Conservation (phyloP, 306 rosid genomes). For the Glycyrrhiza uralensis region DNA sequence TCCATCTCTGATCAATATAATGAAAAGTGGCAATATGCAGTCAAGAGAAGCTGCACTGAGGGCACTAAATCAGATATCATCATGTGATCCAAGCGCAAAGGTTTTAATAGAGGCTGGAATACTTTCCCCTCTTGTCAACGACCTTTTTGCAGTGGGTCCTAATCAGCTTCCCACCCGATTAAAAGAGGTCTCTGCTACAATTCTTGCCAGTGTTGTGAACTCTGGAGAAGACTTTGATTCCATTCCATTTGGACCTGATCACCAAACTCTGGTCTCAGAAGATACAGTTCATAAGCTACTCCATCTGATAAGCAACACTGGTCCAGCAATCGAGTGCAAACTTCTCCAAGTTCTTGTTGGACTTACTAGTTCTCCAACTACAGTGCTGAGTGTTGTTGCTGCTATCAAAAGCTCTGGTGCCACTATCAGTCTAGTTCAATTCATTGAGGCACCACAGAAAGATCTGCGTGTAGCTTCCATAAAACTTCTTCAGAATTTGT, state of each 20-base stretch:
- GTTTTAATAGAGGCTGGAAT: slow-evolving; percentile 90
- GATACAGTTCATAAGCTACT: slow-evolving; percentile 83
- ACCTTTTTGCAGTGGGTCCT: slow-evolving; percentile 85
- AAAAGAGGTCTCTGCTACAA: slow-evolving; percentile 92
- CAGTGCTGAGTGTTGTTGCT: slow-evolving; percentile 64
- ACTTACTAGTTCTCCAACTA: slow-evolving; percentile 66
- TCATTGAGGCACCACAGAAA: slow-evolving; percentile 90
- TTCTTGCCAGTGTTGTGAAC: slow-evolving; percentile 85
- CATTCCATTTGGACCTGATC: slow-evolving; percentile 68
- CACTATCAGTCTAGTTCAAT: slow-evolving; percentile 87
- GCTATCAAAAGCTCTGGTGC: slow-evolving; percentile 99
- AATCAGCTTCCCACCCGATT: slow-evolving; percentile 79
- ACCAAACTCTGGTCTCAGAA: slow-evolving; percentile 95
- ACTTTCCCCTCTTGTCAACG: slow-evolving; percentile 90
- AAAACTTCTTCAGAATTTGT: slow-evolving; percentile 76
- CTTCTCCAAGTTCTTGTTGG: slow-evolving; percentile 99
- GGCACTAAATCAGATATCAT: slow-evolving; percentile 91
- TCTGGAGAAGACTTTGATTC: slow-evolving; percentile 82
- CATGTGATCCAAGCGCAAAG: slow-evolving; percentile 84
- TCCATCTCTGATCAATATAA: slow-evolving; percentile 72
- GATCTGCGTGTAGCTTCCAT: slow-evolving; percentile 86
- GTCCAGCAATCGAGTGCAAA: slow-evolving; percentile 94
- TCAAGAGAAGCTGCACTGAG: slow-evolving; percentile 92
- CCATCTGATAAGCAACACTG: slow-evolving; percentile 95
- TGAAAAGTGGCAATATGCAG: slow-evolving; percentile 73